phyloP scores from a whole-genome alignment of 176 grass and related monocot genomes.

The Tillandsia leiboldiana region DNA sequence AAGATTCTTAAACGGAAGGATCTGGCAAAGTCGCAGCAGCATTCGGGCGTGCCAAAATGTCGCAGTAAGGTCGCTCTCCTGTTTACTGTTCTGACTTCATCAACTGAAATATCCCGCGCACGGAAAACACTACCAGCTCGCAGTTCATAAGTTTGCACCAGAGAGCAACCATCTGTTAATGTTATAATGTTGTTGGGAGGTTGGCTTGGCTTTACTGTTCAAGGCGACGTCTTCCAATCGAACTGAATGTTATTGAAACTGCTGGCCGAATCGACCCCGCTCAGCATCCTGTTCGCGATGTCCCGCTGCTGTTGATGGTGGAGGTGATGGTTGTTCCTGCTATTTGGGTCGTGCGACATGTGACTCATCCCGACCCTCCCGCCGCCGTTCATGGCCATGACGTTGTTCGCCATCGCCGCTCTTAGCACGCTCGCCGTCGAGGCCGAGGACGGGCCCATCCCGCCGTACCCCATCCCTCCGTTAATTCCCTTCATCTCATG shows the following conservation, averaged over 20 bases:
- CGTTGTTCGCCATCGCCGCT: conserved; percentile 23
- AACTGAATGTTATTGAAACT: conserved; percentile 21
- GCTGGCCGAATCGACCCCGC: conserved; percentile 3
- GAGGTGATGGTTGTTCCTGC: not conserved
- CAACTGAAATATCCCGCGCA: too few relatives aligned
- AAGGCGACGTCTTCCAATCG: conserved; percentile 20
- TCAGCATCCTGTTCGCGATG: conserved; percentile 17
- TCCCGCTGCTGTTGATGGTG: conserved; percentile 18
- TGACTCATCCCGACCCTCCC: conserved; percentile 24
- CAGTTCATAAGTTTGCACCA: not conserved
- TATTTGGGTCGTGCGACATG: conserved; percentile 13
- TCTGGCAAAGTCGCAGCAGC: too few relatives aligned
- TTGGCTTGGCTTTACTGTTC: not conserved
- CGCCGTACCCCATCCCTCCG: conserved; percentile 7
- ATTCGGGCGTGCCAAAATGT: too few relatives aligned
- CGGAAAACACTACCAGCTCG: too few relatives aligned
- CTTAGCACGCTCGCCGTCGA: not conserved
- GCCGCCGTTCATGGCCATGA: conserved; percentile 26
- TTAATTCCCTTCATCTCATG: conserved; percentile 13
- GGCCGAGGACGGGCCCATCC: not conserved
- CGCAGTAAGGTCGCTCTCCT: too few relatives aligned
- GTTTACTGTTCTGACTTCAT: too few relatives aligned
- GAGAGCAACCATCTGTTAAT: not conserved
- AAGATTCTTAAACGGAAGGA: too few relatives aligned
- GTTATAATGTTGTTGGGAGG: not conserved